Evolutionary conservation across 805 yeast species (phyloP).

Genomic region (Teunomyces kruisii): DNA sequence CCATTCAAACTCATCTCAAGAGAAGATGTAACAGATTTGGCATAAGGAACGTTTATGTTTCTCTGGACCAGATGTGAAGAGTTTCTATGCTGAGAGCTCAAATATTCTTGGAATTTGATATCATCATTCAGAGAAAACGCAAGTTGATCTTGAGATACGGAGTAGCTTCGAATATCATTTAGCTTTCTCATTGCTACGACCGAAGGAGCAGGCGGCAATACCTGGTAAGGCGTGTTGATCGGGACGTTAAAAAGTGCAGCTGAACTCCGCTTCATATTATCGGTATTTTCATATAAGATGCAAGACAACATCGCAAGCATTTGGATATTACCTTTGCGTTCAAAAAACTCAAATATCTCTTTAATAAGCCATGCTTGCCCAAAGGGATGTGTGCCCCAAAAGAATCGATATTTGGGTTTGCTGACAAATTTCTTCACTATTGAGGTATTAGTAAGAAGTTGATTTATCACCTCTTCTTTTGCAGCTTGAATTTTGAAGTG

Average conservation of each 20-base stretch:
- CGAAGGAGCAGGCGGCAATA: conserved; percentile 31
- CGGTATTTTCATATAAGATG: conserved; percentile 51
- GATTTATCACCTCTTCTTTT: conserved; percentile 7
- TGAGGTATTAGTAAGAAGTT: conserved; percentile 10
- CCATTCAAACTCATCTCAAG: conserved; percentile 13
- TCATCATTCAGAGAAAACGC: conserved; percentile 8
- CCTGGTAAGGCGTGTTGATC: conserved; percentile 47
- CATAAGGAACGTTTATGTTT: conserved; percentile 10
- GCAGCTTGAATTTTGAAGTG: conserved; percentile 1
- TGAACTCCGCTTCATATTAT: conserved; percentile 16
- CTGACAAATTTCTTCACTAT: conserved; percentile 8
- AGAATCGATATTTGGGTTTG: conserved; percentile 34
- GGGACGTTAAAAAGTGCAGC: conserved; percentile 34
- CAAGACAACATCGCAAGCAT: conserved; percentile 90
- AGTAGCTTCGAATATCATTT: conserved; percentile 7
- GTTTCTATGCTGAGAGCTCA: conserved; percentile 6
- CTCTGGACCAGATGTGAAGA: conserved; percentile 10
- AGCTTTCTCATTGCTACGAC: conserved; percentile 13
- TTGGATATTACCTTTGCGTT: conserved; percentile 65
- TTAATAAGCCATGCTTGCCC: conserved; percentile 68
- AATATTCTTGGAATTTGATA: conserved; percentile 5
- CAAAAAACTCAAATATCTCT: conserved; percentile 64
- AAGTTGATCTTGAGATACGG: conserved; percentile 6
- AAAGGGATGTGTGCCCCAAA: conserved; percentile 82
- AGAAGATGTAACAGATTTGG: conserved; percentile 18